Evolutionary conservation across 345 rosid genomes (phyloP).

Genomic region (Salix caprea): DNA sequence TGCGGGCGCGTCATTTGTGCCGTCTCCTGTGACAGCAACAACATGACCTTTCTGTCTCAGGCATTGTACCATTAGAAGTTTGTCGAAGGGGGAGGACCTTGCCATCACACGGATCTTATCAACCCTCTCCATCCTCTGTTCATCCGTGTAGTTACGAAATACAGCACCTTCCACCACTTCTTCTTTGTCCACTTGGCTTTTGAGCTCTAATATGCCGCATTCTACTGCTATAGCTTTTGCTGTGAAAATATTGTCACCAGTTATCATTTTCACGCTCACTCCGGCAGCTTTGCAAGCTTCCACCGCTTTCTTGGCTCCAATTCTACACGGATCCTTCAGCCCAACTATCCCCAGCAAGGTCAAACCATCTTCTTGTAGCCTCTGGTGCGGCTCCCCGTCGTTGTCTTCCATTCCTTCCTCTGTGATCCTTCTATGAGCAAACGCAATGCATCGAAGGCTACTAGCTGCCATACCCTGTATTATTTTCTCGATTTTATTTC

Average conservation of each 20-base stretch:
- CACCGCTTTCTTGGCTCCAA: slow-evolving; percentile 27
- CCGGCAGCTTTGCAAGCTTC: slow-evolving; percentile 22
- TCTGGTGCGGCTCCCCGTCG: background rate
- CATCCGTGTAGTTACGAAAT: slow-evolving; percentile 22
- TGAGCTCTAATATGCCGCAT: slow-evolving; percentile 19
- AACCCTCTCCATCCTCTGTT: slow-evolving; percentile 18
- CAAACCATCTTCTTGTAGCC: slow-evolving; percentile 18
- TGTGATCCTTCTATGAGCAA: slow-evolving; percentile 16
- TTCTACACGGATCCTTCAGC: slow-evolving; percentile 28
- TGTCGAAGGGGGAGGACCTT: slow-evolving; percentile 27
- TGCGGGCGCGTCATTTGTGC: slow-evolving; percentile 31
- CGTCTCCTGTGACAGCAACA: slow-evolving; percentile 32
- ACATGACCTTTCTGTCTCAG: slow-evolving; percentile 23
- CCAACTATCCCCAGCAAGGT: slow-evolving; percentile 26
- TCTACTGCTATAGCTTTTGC: slow-evolving; percentile 30
- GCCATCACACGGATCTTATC: slow-evolving; percentile 28
- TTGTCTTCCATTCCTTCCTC: background rate
- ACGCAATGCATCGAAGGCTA: slow-evolving; percentile 32
- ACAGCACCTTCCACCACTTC: slow-evolving; percentile 22
- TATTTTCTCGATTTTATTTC: slow-evolving; percentile 14
- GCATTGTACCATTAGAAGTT: slow-evolving; percentile 27
- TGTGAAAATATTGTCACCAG: slow-evolving; percentile 26
- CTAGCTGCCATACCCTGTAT: slow-evolving; percentile 27
- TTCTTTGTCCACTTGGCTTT: background rate
- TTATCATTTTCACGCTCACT: slow-evolving; percentile 27